A percentile compares a stretch with the other conserved stretches of the same genome.
These are phyloP conservation scores for Globisporangium middletonii DNA, from an alignment of 352 stramenopile species.

Conservation along the genomic window DNA sequence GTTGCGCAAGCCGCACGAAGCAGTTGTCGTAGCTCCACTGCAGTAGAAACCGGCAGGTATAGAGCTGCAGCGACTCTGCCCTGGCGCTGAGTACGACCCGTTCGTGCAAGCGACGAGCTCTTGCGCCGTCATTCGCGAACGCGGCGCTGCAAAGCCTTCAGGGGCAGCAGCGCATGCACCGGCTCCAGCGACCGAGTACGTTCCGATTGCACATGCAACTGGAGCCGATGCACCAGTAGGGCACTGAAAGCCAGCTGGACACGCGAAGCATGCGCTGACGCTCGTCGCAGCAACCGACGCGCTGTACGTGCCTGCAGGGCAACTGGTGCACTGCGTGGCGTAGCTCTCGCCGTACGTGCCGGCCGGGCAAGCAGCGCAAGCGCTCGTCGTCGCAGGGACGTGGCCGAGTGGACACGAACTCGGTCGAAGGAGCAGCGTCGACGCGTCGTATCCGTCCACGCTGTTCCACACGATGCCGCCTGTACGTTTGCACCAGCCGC, in stretches of 20 bases:
- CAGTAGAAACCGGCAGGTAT: slow-evolving; percentile 46
- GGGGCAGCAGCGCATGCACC: slow-evolving; percentile 29
- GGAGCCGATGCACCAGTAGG: slow-evolving; percentile 13
- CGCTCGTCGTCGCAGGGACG: slow-evolving; percentile 7
- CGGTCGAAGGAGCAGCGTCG: slow-evolving; percentile 39
- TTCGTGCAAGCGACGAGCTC: slow-evolving; percentile 38
- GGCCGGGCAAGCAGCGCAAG: slow-evolving; percentile 27
- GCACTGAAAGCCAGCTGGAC: slow-evolving; percentile 41
- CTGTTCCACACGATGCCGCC: slow-evolving; percentile 53
- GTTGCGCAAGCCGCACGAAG: slow-evolving; percentile 28
- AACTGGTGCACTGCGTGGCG: slow-evolving; percentile 25
- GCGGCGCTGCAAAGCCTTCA: slow-evolving; percentile 29
- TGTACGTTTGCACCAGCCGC: slow-evolving; percentile 40
- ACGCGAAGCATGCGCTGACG: slow-evolving; percentile 26
- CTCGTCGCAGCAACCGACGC: slow-evolving; percentile 19
- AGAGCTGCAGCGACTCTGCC: slow-evolving; percentile 31
- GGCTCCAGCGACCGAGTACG: slow-evolving; percentile 28
- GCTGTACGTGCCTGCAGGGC: slow-evolving; percentile 44
- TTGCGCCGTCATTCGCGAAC: slow-evolving; percentile 20
- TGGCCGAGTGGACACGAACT: slow-evolving; percentile 27
- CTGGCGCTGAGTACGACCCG: slow-evolving; percentile 47
- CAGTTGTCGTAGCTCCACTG: not conserved
- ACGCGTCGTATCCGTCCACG: slow-evolving; percentile 38
- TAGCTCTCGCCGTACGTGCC: slow-evolving; percentile 33
- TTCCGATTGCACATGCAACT: slow-evolving; percentile 26